These are phyloP conservation scores for Penicillium cosmopolitanum DNA, from an alignment of 495 filamentous ascomycete genomes.

Conservation along the genomic window DNA sequence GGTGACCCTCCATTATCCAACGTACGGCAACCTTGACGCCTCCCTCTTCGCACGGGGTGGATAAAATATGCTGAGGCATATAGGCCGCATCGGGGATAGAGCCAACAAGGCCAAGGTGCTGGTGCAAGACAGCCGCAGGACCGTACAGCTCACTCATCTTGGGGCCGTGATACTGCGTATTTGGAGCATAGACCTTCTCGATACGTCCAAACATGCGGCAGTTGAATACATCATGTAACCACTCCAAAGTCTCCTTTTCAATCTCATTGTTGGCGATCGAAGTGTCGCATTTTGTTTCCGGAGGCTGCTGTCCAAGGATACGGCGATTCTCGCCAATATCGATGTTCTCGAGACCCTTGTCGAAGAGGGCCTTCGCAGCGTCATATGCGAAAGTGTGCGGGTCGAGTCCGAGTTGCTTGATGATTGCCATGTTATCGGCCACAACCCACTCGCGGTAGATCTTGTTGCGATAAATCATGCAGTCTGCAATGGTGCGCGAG, in stretches of 20 bases:
- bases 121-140: conserved; percentile 7
- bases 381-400: conserved; percentile 3
- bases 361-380: conserved; percentile 7
- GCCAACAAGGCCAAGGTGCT: conserved; percentile 10
- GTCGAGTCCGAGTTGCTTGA: conserved; percentile 12
- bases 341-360: conserved; percentile 6
- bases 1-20: conserved; percentile 12
- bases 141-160: conserved; percentile 13
- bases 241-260: conserved; percentile 4
- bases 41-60: conserved; percentile 7
- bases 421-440: conserved; percentile 11
- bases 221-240: conserved; percentile 9
- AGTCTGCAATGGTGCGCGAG: conserved; percentile 12
- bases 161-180: conserved; percentile 9
- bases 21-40: conserved; percentile 9
- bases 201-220: conserved; percentile 8
- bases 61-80: conserved; percentile 11
- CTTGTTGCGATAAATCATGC: conserved; percentile 11
- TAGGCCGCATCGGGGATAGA: conserved; percentile 11
- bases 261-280: conserved; percentile 11
- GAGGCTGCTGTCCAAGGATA: conserved; percentile 9
- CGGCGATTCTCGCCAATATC: conserved; percentile 15
- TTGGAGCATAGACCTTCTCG: conserved; percentile 7
- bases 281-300: background rate
- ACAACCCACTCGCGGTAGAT: conserved; percentile 15